phyloP scores from a whole-genome alignment of 2,329 filamentous ascomycete species.

The Penicillium sp. region DNA sequence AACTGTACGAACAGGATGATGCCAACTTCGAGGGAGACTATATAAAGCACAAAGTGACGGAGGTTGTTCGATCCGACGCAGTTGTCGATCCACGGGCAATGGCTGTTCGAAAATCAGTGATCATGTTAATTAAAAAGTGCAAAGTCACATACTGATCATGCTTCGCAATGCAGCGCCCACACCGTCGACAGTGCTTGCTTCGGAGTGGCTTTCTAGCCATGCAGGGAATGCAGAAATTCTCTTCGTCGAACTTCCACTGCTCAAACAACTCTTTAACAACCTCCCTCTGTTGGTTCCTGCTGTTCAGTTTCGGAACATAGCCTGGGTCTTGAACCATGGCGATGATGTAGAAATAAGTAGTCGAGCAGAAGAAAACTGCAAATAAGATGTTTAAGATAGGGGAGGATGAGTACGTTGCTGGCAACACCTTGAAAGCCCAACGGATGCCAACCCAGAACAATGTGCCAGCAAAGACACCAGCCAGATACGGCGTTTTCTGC shows the following conservation, averaged over 20 bases:
- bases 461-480: slow-evolving; percentile 86
- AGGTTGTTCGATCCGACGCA: slow-evolving; percentile 95
- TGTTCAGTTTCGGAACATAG: slow-evolving; percentile 84
- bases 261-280: slow-evolving; percentile 83
- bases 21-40: slow-evolving; percentile 71
- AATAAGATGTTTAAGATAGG: slow-evolving; percentile 79
- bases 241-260: slow-evolving; percentile 85
- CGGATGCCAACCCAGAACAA: slow-evolving; percentile 75
- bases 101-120: slow-evolving; percentile 51
- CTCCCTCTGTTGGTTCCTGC: slow-evolving; percentile 82
- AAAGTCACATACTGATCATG: slow-evolving; percentile 77
- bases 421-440: slow-evolving; percentile 71
- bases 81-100: slow-evolving; percentile 97
- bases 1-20: slow-evolving; percentile 70
- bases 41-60: slow-evolving; percentile 89
- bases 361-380: slow-evolving; percentile 59
- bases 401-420: slow-evolving; percentile 62
- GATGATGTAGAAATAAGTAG: slow-evolving; percentile 78
- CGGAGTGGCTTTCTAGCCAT: slow-evolving; percentile 90
- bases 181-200: slow-evolving; percentile 93
- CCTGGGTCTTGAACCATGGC: slow-evolving; percentile 88
- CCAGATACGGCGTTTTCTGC: slow-evolving; percentile 88
- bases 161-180: slow-evolving; percentile 87
- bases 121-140: background rate
- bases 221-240: slow-evolving; percentile 89